Conservation (phyloP, 2,329 filamentous ascomycete species). For the Penicillium aurantiogriseum region DNA sequence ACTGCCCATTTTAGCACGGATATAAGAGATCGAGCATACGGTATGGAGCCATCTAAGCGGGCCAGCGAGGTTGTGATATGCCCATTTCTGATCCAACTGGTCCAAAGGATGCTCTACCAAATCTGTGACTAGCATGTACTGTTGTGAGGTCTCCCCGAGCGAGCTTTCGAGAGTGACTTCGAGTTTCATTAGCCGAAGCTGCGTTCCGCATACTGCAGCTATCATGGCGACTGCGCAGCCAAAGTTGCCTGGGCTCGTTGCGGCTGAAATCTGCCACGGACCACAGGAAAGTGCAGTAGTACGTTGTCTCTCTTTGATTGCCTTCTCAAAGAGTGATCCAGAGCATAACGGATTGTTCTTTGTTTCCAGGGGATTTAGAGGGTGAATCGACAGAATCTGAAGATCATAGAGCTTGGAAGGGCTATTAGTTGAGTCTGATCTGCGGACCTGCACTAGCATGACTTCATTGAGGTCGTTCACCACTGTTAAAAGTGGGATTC, state of each 20-base stretch:
- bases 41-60: constrained; percentile 33
- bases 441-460: constrained; percentile 30
- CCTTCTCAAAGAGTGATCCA: constrained; percentile 32
- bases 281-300: constrained; percentile 33
- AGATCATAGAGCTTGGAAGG: constrained; percentile 19
- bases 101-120: constrained; percentile 15
- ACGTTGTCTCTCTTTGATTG: constrained; percentile 26
- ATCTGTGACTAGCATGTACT: constrained; percentile 10
- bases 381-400: constrained; percentile 27
- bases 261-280: constrained; percentile 29
- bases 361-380: constrained; percentile 14
- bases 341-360: constrained; percentile 19
- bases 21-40: constrained; percentile 23
- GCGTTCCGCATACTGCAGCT: constrained; percentile 30
- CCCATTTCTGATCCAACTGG: constrained; percentile 6
- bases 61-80: constrained; percentile 27
- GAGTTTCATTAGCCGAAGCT: constrained; percentile 29
- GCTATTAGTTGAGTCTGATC: constrained; percentile 7
- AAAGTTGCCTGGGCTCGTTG: neutral
- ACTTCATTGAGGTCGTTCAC: constrained; percentile 43
- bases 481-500: constrained; percentile 35
- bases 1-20: neutral
- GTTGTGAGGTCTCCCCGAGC: neutral
- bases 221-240: constrained; percentile 26
- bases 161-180: constrained; percentile 14